phyloP scores from a whole-genome alignment of 2,329 filamentous ascomycete genomes.

The Colletotrichum musicola region DNA sequence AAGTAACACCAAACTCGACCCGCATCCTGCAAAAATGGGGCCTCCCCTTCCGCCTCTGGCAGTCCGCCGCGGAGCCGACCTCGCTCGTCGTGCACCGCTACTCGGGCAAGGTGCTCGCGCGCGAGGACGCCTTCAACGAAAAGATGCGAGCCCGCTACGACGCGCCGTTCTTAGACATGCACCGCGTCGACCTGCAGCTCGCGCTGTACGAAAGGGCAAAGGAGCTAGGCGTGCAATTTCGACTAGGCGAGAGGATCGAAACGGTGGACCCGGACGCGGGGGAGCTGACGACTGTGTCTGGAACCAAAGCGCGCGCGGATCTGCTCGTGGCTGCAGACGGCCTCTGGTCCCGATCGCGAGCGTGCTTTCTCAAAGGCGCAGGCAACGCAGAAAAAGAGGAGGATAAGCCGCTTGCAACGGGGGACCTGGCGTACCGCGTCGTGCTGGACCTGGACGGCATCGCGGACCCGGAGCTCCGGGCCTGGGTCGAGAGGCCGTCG shows the following conservation, averaged over 20 bases:
- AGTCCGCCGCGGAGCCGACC: conserved; percentile 55
- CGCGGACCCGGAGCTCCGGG: conserved; percentile 60
- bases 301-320: conserved; percentile 59
- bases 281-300: conserved; percentile 54
- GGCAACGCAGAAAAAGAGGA: conserved; percentile 41
- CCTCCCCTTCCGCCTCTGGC: conserved; percentile 58
- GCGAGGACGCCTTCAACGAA: conserved; percentile 63
- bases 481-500: conserved; percentile 64
- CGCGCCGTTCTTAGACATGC: conserved; percentile 70
- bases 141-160: conserved; percentile 67
- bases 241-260: conserved; percentile 61
- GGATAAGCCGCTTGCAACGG: conserved; percentile 67
- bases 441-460: conserved; percentile 67
- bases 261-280: conserved; percentile 61
- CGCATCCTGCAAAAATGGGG: conserved; percentile 64
- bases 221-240: conserved; percentile 65
- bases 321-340: conserved; percentile 75
- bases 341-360: conserved; percentile 70
- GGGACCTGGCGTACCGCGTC: conserved; percentile 75
- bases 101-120: conserved; percentile 61
- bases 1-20: conserved; percentile 64
- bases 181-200: conserved; percentile 71
- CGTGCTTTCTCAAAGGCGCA: conserved; percentile 53
- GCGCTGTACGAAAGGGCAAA: conserved; percentile 64
- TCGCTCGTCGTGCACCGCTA: conserved; percentile 66